Conservation (phyloP, 768 basidiomycete species). For the Rhizopogon rudus region DNA sequence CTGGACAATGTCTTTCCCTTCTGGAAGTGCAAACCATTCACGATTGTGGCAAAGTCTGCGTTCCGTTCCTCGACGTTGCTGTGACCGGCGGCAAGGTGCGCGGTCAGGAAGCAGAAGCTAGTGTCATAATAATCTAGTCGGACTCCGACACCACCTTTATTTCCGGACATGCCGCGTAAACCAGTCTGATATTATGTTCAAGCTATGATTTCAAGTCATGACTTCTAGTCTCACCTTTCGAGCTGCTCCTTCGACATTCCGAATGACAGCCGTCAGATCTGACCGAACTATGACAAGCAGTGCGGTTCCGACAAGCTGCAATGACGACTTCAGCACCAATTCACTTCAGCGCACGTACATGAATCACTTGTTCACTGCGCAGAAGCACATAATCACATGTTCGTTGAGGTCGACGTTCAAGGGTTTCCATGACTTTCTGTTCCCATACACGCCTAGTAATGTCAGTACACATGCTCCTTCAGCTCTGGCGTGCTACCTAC, state of each 20-base stretch:
- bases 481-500: constrained; percentile 32
- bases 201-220: neutral
- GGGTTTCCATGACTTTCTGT: constrained; percentile 67
- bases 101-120: constrained; percentile 91
- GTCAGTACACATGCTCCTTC: neutral
- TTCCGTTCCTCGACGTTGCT: constrained; percentile 86
- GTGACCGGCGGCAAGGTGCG: constrained; percentile 96
- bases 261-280: constrained; percentile 70
- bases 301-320: constrained; percentile 90
- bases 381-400: constrained; percentile 77
- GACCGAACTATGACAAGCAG: constrained; percentile 80
- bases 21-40: constrained; percentile 77
- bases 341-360: neutral
- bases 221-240: constrained; percentile 62
- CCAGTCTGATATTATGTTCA: constrained; percentile 55
- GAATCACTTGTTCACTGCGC: constrained; percentile 82
- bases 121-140: constrained; percentile 90
- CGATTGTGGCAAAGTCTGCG: constrained; percentile 87
- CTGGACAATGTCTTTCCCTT: constrained; percentile 84
- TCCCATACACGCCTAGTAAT: constrained; percentile 79
- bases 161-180: constrained; percentile 89
- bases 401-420: constrained; percentile 66
- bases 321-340: constrained; percentile 1
- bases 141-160: constrained; percentile 95
- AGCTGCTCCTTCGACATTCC: constrained; percentile 88